Evolutionary conservation across 1,139 yeast genomes (phyloP).

Genomic region (Yamadazyma pseudoaaseri): DNA sequence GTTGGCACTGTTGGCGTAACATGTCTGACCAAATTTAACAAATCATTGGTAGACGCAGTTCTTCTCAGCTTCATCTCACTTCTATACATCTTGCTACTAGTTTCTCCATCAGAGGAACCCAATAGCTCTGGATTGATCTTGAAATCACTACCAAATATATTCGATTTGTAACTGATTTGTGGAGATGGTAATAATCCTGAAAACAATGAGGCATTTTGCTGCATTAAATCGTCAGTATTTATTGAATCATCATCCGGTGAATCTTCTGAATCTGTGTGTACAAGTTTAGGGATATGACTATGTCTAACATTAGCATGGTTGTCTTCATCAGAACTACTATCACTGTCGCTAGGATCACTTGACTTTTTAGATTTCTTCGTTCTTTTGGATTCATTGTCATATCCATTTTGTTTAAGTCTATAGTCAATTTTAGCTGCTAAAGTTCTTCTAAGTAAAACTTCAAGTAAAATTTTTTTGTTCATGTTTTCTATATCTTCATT

Average conservation of each 20-base stretch:
- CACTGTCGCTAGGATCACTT: background rate
- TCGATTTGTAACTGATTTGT: constrained; percentile 35
- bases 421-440: constrained; percentile 44
- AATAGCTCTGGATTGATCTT: constrained; percentile 11
- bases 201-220: constrained; percentile 30
- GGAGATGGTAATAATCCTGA: constrained; percentile 41
- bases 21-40: constrained; percentile 14
- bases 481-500: constrained; percentile 26
- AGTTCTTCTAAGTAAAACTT: constrained; percentile 39
- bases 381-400: constrained; percentile 1
- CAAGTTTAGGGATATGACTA: constrained; percentile 18
- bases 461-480: constrained; percentile 34
- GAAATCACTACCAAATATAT: constrained; percentile 25
- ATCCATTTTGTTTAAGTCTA: constrained; percentile 26
- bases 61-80: constrained; percentile 16
- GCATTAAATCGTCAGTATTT: constrained; percentile 32
- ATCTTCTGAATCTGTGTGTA: constrained; percentile 19
- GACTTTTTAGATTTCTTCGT: background rate
- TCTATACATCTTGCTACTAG: constrained; percentile 7
- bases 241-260: constrained; percentile 21
- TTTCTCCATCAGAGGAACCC: constrained; percentile 7
- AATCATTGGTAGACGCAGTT: constrained; percentile 17
- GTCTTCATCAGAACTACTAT: constrained; percentile 5
- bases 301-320: constrained; percentile 10
- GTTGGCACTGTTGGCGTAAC: constrained; percentile 12